phyloP scores from a whole-genome alignment of 2,329 filamentous ascomycete genomes.

The Fusarium floridanum region DNA sequence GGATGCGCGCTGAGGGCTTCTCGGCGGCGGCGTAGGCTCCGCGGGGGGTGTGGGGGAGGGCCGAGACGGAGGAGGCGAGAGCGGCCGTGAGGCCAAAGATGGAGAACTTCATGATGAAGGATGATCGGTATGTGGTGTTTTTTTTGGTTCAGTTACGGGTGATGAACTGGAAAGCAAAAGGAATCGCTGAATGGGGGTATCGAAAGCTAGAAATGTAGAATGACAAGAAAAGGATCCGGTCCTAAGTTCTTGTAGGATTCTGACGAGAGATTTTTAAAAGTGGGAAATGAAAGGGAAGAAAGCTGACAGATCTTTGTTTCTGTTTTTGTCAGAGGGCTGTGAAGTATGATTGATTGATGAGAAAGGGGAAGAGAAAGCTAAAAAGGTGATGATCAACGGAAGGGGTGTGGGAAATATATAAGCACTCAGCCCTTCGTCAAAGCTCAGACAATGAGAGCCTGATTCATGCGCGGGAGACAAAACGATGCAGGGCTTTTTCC shows the following conservation, averaged over 20 bases:
- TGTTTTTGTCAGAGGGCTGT: neutral
- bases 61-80: conserved; percentile 34
- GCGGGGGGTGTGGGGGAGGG: conserved; percentile 31
- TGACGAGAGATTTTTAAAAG: neutral
- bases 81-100: conserved; percentile 36
- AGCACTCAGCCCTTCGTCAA: neutral
- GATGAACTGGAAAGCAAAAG: neutral
- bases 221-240: neutral
- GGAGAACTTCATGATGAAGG: conserved; percentile 33
- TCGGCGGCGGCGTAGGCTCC: conserved; percentile 20
- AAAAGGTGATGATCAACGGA: neutral
- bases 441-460: neutral
- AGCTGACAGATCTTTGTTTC: neutral
- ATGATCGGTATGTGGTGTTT: neutral
- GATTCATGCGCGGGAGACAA: neutral
- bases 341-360: neutral
- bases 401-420: neutral
- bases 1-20: conserved; percentile 45
- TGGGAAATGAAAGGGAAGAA: neutral
- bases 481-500: neutral
- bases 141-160: conserved; percentile 10
- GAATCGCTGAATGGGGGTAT: neutral
- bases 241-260: neutral
- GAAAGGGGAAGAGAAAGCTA: neutral
- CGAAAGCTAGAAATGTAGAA: neutral